Percentiles rank a stretch among this genome's conserved stretches.
These are phyloP conservation scores for Apiotrichum mycotoxinovorans DNA, from an alignment of 1,284 basidiomycete species.

Conservation along the genomic window DNA sequence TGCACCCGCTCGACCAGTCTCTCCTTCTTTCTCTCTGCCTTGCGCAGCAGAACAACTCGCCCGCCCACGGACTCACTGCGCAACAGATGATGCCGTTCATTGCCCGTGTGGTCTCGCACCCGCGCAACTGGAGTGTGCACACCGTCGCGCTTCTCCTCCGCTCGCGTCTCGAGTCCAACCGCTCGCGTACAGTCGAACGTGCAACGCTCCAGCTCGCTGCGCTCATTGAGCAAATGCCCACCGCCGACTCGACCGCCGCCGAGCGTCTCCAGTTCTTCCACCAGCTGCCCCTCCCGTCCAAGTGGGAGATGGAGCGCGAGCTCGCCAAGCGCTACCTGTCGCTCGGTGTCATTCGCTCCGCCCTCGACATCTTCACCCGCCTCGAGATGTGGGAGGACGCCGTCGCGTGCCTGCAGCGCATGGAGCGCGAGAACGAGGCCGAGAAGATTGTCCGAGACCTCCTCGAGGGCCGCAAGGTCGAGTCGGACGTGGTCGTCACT, in stretches of 20 bases:
- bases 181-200: conserved; percentile 86
- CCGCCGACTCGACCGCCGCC: conserved; percentile 59
- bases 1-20: conserved; percentile 87
- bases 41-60: conserved; percentile 81
- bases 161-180: conserved; percentile 75
- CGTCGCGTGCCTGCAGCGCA: conserved; percentile 72
- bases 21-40: conserved; percentile 85
- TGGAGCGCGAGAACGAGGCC: conserved; percentile 74
- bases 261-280: conserved; percentile 78
- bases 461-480: conserved; percentile 73
- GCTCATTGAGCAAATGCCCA: conserved; percentile 90
- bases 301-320: conserved; percentile 88
- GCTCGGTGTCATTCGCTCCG: conserved; percentile 79
- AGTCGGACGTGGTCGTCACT: conserved; percentile 68
- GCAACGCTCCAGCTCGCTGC: conserved; percentile 85
- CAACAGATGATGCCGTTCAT: conserved; percentile 91
- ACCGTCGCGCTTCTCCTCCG: conserved; percentile 89
- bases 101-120: conserved; percentile 75
- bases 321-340: conserved; percentile 74
- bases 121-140: conserved; percentile 88
- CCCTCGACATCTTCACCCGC: conserved; percentile 84
- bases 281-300: conserved; percentile 71
- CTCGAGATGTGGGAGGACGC: conserved; percentile 98
- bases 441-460: conserved; percentile 75
- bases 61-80: conserved; percentile 76